Percentiles rank a stretch among this genome's conserved stretches.
Evolutionary conservation across 2,329 filamentous ascomycete species (phyloP).

Genomic region (Fusarium burgessii): DNA sequence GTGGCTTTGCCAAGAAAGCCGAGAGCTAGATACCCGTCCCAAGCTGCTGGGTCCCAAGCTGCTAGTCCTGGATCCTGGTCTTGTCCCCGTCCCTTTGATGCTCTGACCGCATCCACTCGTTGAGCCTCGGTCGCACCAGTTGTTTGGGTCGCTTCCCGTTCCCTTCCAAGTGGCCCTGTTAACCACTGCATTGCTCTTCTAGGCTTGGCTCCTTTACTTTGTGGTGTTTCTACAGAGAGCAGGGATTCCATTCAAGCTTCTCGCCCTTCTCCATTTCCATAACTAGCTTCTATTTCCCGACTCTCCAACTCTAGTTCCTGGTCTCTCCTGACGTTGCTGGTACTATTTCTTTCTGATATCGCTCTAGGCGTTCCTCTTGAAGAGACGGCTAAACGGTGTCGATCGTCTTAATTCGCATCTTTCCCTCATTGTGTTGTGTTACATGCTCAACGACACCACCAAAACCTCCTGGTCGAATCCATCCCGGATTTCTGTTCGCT

Average conservation of each 20-base stretch:
- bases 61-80: not conserved
- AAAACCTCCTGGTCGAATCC: slow-evolving; percentile 3
- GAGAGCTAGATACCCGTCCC: slow-evolving; percentile 49
- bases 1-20: slow-evolving; percentile 39
- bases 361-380: slow-evolving; percentile 3
- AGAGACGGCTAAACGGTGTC: not conserved
- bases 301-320: slow-evolving; percentile 17
- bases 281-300: slow-evolving; percentile 36
- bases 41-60: slow-evolving; percentile 45
- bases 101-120: slow-evolving; percentile 32
- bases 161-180: slow-evolving; percentile 7
- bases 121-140: slow-evolving; percentile 37
- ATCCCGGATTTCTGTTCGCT: not conserved
- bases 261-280: slow-evolving; percentile 38
- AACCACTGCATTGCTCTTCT: slow-evolving; percentile 7
- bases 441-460: slow-evolving; percentile 4
- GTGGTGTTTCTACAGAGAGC: slow-evolving; percentile 36
- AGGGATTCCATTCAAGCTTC: slow-evolving; percentile 40
- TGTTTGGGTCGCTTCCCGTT: slow-evolving; percentile 31
- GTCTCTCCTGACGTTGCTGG: slow-evolving; percentile 8
- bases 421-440: slow-evolving; percentile 20
- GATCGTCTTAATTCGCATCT: not conserved
- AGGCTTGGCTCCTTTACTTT: slow-evolving; percentile 21
- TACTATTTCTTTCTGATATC: slow-evolving; percentile 12
- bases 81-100: slow-evolving; percentile 15